Evolutionary conservation across 2,329 filamentous ascomycete species (phyloP).

Genomic region (Aspergillus sp.): DNA sequence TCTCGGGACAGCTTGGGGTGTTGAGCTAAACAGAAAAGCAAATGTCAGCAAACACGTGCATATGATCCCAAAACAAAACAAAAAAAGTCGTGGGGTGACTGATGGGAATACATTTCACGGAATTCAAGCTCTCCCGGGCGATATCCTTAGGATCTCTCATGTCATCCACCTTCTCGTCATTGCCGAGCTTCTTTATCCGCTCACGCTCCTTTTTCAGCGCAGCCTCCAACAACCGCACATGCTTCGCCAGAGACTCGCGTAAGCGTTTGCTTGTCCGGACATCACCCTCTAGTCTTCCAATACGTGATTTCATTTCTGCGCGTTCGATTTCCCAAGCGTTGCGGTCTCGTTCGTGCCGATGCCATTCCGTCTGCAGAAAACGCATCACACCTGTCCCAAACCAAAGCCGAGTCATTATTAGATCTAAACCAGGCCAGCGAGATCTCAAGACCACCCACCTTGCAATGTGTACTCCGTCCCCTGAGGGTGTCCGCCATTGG

Average conservation of each 20-base stretch:
- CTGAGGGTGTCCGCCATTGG: slow-evolving; percentile 44
- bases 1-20: slow-evolving; percentile 42
- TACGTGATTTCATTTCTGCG: slow-evolving; percentile 97
- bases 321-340: slow-evolving; percentile 99
- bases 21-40: slow-evolving; percentile 27
- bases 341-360: slow-evolving; percentile 91
- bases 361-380: slow-evolving; percentile 98
- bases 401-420: slow-evolving; percentile 2
- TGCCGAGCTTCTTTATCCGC: slow-evolving; percentile 52
- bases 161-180: slow-evolving; percentile 45
- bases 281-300: slow-evolving; percentile 88
- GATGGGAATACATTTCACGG: slow-evolving; percentile 28
- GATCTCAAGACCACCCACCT: slow-evolving; percentile 41
- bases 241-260: slow-evolving; percentile 82
- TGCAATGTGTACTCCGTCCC: slow-evolving; percentile 66
- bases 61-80: too few relatives aligned
- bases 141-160: slow-evolving; percentile 37
- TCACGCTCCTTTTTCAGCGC: slow-evolving; percentile 76
- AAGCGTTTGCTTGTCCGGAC: slow-evolving; percentile 76
- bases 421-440: background rate
- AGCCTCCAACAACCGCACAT: slow-evolving; percentile 79
- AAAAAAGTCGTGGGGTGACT: background rate
- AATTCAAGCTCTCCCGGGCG: slow-evolving; percentile 39
- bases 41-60: background rate
- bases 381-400: slow-evolving; percentile 75